Evolutionary conservation across 2,329 filamentous ascomycete species (phyloP), one percentile per base, ranked within the genome.

Genomic region (Atkinsonella texensis): DNA sequence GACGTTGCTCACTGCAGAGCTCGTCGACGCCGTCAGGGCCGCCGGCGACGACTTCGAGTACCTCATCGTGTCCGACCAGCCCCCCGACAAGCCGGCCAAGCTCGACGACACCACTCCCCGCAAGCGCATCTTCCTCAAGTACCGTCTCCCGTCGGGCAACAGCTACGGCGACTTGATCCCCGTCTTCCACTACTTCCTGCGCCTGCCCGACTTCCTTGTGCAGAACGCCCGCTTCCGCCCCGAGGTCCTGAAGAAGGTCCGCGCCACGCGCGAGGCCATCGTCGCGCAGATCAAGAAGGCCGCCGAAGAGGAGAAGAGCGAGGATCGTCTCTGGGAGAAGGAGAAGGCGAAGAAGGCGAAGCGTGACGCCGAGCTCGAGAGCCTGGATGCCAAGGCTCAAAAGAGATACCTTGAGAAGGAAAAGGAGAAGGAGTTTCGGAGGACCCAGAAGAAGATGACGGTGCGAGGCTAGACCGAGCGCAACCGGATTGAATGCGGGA

Each of bases 31-130:
- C 15, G 75, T 95, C 57, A 79, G 85, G 62, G 71, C 84, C 49
- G 88, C 88, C 5, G 91, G 91, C 32, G 85, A 91, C 55, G 48
- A 56, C 49, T 82, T 95, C 57, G 89, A 97, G 67, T 91, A 90
- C 61, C 70, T 98, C 54, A 85, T 98, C 62, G 75, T 97, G 49
- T 86, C 84, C 18, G 93, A 98, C 66, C 89, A 96, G 70, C 89
- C 91, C 38, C 72, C 83, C 50, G 89, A 96, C 59, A 89, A 88
- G 71, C 93, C 93, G 51, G 78, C 74, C 63, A 94, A 83, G 55
- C 76, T 97, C 62, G 84, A 95, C 55, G 91, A 97, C 65, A 87
- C 87, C 35, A 67, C 74, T 49, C 86, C 90, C 31, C 85, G 84
- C 71, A 98, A 98, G 77, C 89, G 91, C 62, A 70, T 96, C 59